These are phyloP conservation scores for Symbiotaphrina buchneri DNA, from an alignment of 495 filamentous ascomycete genomes.

Conservation along the genomic window DNA sequence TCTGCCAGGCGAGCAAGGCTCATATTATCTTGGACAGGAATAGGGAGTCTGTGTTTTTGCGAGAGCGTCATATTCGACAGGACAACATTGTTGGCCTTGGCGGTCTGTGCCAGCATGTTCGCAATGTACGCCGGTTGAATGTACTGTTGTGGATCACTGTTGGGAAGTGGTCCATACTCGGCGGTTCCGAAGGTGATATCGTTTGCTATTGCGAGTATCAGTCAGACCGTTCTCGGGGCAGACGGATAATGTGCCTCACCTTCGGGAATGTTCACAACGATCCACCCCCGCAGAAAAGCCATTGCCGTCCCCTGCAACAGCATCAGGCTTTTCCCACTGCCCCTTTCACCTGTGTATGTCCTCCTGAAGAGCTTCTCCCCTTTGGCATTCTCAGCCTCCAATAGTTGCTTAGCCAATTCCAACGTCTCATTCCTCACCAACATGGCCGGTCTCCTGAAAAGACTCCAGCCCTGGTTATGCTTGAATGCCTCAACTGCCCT, in stretches of 20 bases:
- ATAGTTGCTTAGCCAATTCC: conserved; percentile 40
- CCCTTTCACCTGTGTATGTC: conserved; percentile 50
- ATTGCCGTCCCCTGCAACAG: conserved; percentile 68
- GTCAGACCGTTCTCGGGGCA: not conserved
- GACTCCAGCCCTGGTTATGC: conserved; percentile 65
- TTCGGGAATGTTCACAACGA: conserved; percentile 82
- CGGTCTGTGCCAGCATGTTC: conserved; percentile 43
- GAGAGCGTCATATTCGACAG: conserved; percentile 33
- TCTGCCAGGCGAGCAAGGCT: conserved; percentile 44
- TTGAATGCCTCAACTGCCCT: conserved; percentile 74
- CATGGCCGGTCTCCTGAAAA: conserved; percentile 60
- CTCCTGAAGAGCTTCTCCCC: conserved; percentile 35
- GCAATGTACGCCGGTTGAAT: conserved; percentile 56
- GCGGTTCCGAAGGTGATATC: conserved; percentile 61
- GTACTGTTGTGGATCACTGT: conserved; percentile 35
- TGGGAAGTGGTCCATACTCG: conserved; percentile 49
- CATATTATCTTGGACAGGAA: conserved; percentile 29
- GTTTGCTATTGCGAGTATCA: conserved; percentile 29
- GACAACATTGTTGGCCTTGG: conserved; percentile 45
- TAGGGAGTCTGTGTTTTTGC: conserved; percentile 34
- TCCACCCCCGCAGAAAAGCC: conserved; percentile 64
- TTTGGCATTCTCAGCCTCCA: conserved; percentile 18
- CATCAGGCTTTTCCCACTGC: conserved; percentile 67
- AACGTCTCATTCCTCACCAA: conserved; percentile 55
- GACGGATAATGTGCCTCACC: conserved; percentile 24